Evolutionary conservation across 768 basidiomycete species (phyloP).

Genomic region (Xerocomus potaroensis): DNA sequence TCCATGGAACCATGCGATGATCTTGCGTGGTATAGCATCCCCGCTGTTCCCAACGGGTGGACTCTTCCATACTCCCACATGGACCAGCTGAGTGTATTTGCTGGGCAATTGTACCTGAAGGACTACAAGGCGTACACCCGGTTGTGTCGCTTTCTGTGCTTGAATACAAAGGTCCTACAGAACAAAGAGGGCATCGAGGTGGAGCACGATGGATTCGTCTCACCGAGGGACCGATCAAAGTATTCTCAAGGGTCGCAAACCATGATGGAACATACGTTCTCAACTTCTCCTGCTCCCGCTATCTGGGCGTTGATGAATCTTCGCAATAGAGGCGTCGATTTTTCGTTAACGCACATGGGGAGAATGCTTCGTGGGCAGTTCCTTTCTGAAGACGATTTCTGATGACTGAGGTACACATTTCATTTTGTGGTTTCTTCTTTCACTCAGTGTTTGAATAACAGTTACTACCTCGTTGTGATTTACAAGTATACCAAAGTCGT

Average conservation of each 20-base stretch:
- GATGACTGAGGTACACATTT: background rate
- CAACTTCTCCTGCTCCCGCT: background rate
- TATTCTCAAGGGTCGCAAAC: background rate
- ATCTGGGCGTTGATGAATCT: constrained; percentile 34
- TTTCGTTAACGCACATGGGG: constrained; percentile 37
- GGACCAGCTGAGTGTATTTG: constrained; percentile 39
- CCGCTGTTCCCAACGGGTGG: constrained; percentile 16
- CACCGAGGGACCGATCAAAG: constrained; percentile 4
- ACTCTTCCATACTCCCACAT: constrained; percentile 11
- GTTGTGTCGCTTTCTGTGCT: constrained; percentile 36
- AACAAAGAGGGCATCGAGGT: constrained; percentile 39
- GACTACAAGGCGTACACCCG: constrained; percentile 30
- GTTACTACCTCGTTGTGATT: too few relatives aligned
- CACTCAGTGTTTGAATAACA: too few relatives aligned
- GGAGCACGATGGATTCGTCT: constrained; percentile 20
- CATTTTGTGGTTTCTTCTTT: too few relatives aligned
- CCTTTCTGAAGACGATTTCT: constrained; percentile 29
- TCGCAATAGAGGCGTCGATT: constrained; percentile 38
- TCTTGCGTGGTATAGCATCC: constrained; percentile 21
- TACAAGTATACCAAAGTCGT: too few relatives aligned
- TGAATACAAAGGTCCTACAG: constrained; percentile 40
- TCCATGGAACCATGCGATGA: constrained; percentile 36
- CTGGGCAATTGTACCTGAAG: constrained; percentile 42
- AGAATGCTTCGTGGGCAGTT: constrained; percentile 31
- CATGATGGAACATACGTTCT: background rate